phyloP scores from a whole-genome alignment of 208 protist genomes.

The Acanthamoeba royreba region DNA sequence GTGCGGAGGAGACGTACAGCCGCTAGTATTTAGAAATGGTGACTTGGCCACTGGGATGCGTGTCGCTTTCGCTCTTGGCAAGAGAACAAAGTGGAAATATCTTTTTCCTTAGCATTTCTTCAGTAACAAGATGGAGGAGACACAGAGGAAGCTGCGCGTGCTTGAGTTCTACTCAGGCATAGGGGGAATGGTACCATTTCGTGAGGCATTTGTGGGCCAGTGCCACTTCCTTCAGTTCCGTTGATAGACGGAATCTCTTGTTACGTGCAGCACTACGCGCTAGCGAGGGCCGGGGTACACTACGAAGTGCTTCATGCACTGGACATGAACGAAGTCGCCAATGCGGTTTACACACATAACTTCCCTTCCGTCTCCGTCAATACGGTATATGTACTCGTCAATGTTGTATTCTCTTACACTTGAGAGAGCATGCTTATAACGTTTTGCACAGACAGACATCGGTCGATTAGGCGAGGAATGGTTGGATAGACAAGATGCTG shows the following conservation, averaged over 20 bases:
- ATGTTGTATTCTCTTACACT: too few relatives aligned
- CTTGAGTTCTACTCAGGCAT: slow-evolving; percentile 8
- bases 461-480: not conserved
- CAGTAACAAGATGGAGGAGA: not conserved
- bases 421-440: too few relatives aligned
- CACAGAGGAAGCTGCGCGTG: not conserved
- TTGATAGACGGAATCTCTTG: not conserved
- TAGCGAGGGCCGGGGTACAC: not conserved
- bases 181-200: not conserved
- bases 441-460: not conserved
- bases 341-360: not conserved
- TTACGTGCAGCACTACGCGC: not conserved
- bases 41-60: too few relatives aligned
- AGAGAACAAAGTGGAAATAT: too few relatives aligned
- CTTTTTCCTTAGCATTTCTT: too few relatives aligned
- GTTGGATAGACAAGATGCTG: not conserved
- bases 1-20: not conserved
- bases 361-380: not conserved
- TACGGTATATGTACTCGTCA: not conserved
- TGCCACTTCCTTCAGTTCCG: not conserved
- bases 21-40: not conserved
- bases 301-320: not conserved
- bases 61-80: too few relatives aligned
- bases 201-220: not conserved
- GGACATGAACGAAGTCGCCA: slow-evolving; percentile 33